phyloP scores from a whole-genome alignment of 208 protist genomes.

The Leishmania mexicana region DNA sequence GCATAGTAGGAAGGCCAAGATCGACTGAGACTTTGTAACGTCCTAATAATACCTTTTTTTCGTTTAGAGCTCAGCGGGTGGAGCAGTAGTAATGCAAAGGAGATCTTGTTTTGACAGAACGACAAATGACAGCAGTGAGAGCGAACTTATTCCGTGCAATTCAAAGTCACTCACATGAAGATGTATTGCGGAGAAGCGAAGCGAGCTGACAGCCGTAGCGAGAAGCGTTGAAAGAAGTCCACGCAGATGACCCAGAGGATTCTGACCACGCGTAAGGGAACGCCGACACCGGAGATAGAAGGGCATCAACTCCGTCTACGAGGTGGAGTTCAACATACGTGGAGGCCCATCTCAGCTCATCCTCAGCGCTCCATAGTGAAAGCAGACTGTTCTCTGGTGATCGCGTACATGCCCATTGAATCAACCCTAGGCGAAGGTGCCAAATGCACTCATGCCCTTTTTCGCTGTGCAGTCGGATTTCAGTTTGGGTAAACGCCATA shows the following conservation, averaged over 20 bases:
- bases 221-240: slow-evolving; percentile 61
- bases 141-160: background rate
- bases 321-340: slow-evolving; percentile 28
- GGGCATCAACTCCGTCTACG: background rate
- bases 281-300: slow-evolving; percentile 9
- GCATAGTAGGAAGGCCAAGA: background rate
- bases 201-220: slow-evolving; percentile 69
- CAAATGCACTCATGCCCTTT: slow-evolving; percentile 80
- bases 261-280: slow-evolving; percentile 38
- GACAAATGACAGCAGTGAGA: background rate
- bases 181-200: slow-evolving; percentile 2
- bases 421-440: slow-evolving; percentile 61
- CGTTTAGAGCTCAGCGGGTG: background rate
- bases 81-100: background rate
- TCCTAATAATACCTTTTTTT: background rate
- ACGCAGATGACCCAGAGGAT: slow-evolving; percentile 40
- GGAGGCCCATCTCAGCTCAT: slow-evolving; percentile 62
- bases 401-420: slow-evolving; percentile 42
- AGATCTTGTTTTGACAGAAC: background rate
- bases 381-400: background rate
- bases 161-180: background rate
- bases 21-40: background rate
- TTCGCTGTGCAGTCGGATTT: slow-evolving; percentile 64
- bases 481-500: slow-evolving; percentile 43
- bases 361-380: slow-evolving; percentile 49